Conservation (phyloP, 129 eudicot genomes). For the Chrysanthemum makinoi region DNA sequence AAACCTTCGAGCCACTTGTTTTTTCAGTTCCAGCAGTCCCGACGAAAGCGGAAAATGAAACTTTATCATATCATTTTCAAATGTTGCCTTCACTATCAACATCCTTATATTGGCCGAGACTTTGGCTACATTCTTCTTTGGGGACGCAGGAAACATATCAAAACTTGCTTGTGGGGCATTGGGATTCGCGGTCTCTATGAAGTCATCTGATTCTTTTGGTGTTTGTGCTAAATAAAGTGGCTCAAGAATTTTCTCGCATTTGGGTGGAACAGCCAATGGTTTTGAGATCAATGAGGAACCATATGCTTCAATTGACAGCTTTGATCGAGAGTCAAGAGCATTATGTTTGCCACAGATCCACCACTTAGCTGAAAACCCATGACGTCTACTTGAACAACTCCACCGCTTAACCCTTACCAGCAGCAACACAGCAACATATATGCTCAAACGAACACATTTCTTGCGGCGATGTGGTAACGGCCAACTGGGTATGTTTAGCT, state of each 20-base stretch:
- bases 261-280: background rate
- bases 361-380: conserved; percentile 20
- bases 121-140: conserved; percentile 5
- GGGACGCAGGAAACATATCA: background rate
- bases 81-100: conserved; percentile 28
- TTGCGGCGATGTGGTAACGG: conserved; percentile 5
- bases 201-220: background rate
- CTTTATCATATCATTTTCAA: conserved; percentile 19
- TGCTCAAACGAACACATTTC: background rate
- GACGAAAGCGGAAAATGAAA: conserved; percentile 25
- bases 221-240: background rate
- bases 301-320: too few relatives aligned
- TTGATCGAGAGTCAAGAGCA: background rate
- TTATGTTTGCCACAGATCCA: conserved; percentile 20
- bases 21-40: conserved; percentile 19
- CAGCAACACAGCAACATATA: conserved; percentile 5
- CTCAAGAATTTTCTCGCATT: background rate
- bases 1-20: conserved; percentile 33
- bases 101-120: background rate
- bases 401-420: conserved; percentile 15
- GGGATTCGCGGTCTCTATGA: background rate
- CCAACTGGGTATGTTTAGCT: conserved; percentile 14
- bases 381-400: conserved; percentile 15
- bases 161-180: background rate
- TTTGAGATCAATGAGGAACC: background rate